Evolutionary conservation across 2,329 filamentous ascomycete species (phyloP), one percentile per base, ranked within the genome.

Genomic region (Beauveria scarabaeidicola): DNA sequence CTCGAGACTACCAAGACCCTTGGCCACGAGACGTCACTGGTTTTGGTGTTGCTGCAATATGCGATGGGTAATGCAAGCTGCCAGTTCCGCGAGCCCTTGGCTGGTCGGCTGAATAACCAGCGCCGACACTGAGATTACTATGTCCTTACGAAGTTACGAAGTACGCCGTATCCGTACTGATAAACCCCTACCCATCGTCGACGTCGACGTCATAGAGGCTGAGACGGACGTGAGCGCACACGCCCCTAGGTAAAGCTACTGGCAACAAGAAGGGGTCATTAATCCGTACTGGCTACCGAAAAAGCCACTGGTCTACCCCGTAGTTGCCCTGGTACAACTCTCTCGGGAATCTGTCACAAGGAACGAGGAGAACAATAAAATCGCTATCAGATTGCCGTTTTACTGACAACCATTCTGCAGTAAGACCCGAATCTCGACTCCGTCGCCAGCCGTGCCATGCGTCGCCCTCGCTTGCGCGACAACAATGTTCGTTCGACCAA

Each of bases 161-260:
- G n/a, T n/a, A n/a, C 3, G 43, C 43, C 21, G 21, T n/a, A 21
- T 21, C 10, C 9, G 17, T 21, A 21, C 19, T 44, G 11, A 21
- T 29, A 11, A 29, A 48, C 19, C 46, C 46, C 15, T 21, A 23
- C 6, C 21, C 8, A 48, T 13, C 11, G 46, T 54, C 52, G n/a
- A n/a, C n/a, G 21, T 44, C 52, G 38, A 54, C 52, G 52, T 54
- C 52, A 54, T 54, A n/a, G 52, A 44, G 52, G 40, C 52, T 54
- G 40, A 44, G 38, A 4, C 17, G n/a, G 23, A 36, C 21, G 5
- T 40, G 25, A 11, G 38, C 38, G 17, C 52, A 21, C 52, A 54
- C 52, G 52, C 52, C 52, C 52, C 52, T 44, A 44, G 52, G 21
- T 40, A 5, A 11, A 11, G 47, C 25, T n/a, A 7, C 27, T 9